Conservation (phyloP, 768 basidiomycete genomes). For the Clavaria fumosa region DNA sequence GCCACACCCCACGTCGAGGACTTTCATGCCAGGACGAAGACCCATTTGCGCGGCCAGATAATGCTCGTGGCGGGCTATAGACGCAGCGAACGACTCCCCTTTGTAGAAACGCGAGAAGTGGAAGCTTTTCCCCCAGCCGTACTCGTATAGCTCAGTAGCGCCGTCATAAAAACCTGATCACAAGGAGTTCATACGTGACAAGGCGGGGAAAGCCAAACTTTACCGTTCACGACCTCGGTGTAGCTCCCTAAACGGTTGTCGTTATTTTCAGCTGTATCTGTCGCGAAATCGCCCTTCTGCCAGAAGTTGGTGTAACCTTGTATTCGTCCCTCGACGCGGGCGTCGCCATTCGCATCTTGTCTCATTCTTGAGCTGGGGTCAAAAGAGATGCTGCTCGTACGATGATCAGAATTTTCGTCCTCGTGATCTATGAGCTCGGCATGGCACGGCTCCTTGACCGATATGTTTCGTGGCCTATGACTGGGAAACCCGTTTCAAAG, state of each 20-base stretch:
- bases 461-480: too few species aligned
- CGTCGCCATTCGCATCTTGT: slow-evolving; percentile 27
- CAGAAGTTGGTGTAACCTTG: slow-evolving; percentile 84
- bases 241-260: slow-evolving; percentile 68
- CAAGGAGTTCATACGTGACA: slow-evolving; percentile 2
- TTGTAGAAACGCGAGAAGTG: slow-evolving; percentile 97
- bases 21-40: slow-evolving; percentile 81
- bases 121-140: slow-evolving; percentile 83
- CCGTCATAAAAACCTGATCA: slow-evolving; percentile 85
- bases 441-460: too few species aligned
- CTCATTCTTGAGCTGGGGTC: too few species aligned
- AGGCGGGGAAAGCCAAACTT: slow-evolving; percentile 11
- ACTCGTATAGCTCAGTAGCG: slow-evolving; percentile 90
- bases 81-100: slow-evolving; percentile 63
- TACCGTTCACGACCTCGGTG: slow-evolving; percentile 88
- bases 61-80: slow-evolving; percentile 90
- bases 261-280: slow-evolving; percentile 52
- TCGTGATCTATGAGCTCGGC: too few species aligned
- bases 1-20: slow-evolving; percentile 97
- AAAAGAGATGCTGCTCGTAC: too few species aligned
- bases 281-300: slow-evolving; percentile 54
- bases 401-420: too few species aligned
- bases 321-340: slow-evolving; percentile 51
- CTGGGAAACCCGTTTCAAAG: too few species aligned
- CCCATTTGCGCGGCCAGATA: slow-evolving; percentile 83